Conservation (phyloP, 352 stramenopile genomes). For the Globisporangium megalacanthum region DNA sequence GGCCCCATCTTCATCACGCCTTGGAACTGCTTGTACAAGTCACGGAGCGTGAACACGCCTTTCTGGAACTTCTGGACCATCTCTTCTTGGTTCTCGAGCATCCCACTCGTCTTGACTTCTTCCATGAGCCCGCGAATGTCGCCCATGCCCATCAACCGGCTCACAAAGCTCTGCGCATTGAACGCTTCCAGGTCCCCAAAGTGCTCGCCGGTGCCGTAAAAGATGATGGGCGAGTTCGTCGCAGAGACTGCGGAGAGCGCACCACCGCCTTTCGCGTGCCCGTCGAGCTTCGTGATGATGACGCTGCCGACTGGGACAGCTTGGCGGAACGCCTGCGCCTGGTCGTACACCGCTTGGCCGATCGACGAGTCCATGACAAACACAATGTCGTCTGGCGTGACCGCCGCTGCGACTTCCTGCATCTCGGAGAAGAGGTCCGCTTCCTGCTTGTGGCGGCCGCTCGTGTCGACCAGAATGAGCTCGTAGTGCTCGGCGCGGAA, state of each 20-base stretch:
- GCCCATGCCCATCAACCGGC: slow-evolving; percentile 97
- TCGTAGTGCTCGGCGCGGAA: slow-evolving; percentile 98
- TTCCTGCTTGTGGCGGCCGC: slow-evolving; percentile 98
- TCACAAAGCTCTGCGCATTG: slow-evolving; percentile 97
- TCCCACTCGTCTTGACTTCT: slow-evolving; percentile 89
- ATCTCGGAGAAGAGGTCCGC: slow-evolving; percentile 98
- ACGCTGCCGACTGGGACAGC: slow-evolving; percentile 96
- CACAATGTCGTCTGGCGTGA: slow-evolving; percentile 95
- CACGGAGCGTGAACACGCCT: slow-evolving; percentile 95
- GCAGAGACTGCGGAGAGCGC: slow-evolving; percentile 97
- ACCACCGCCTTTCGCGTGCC: slow-evolving; percentile 98
- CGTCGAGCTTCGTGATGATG: slow-evolving; percentile 99
- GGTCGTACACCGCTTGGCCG: slow-evolving; percentile 97
- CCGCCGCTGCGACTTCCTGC: slow-evolving; percentile 95
- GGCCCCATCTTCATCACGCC: slow-evolving; percentile 97
- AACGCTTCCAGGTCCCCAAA: slow-evolving; percentile 99
- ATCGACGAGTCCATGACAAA: slow-evolving; percentile 99
- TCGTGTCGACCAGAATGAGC: slow-evolving; percentile 99
- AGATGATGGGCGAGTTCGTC: slow-evolving; percentile 97
- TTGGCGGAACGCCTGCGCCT: slow-evolving; percentile 94
- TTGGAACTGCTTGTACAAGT: slow-evolving; percentile 99
- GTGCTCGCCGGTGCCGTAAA: slow-evolving; percentile 97
- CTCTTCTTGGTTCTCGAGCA: slow-evolving; percentile 93
- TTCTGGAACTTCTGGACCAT: slow-evolving; percentile 96
- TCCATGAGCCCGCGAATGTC: slow-evolving; percentile 96